Percentiles rank a stretch among this genome's conserved stretches.
These are phyloP conservation scores for Talaromyces sp. DNA, from an alignment of 2,329 filamentous ascomycete species.

Conservation along the genomic window DNA sequence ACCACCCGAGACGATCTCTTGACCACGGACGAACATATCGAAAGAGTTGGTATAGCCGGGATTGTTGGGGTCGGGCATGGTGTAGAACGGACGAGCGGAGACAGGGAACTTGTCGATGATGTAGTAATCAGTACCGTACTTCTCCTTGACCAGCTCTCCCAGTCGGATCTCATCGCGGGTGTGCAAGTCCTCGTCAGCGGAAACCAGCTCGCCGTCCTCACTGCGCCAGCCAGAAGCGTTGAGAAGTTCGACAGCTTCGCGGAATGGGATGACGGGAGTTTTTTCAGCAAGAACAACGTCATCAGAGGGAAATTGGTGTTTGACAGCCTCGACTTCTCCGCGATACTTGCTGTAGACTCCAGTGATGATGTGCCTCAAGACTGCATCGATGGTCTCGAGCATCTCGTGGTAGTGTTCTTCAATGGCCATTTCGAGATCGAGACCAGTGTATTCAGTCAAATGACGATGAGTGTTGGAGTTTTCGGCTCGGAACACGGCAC, in stretches of 20 bases:
- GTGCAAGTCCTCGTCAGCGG: conserved; percentile 73
- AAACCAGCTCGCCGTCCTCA: conserved; percentile 69
- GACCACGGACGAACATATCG: conserved; percentile 89
- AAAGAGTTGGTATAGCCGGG: conserved; percentile 81
- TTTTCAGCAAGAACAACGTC: conserved; percentile 84
- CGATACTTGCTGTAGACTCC: conserved; percentile 66
- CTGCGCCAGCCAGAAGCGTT: conserved; percentile 73
- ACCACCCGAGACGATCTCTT: conserved; percentile 88
- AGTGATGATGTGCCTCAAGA: conserved; percentile 75
- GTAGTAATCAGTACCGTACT: conserved; percentile 87
- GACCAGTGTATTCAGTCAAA: conserved; percentile 87
- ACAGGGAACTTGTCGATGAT: conserved; percentile 90
- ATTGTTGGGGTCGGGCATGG: conserved; percentile 75
- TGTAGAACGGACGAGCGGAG: conserved; percentile 83
- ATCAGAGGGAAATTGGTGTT: conserved; percentile 78
- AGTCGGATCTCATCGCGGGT: conserved; percentile 85
- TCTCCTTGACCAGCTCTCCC: conserved; percentile 78
- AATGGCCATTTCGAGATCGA: conserved; percentile 91
- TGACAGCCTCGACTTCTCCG: conserved; percentile 73
- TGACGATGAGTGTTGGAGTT: conserved; percentile 95
- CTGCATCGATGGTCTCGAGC: conserved; percentile 70
- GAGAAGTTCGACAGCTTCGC: conserved; percentile 74
- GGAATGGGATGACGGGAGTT: conserved; percentile 77
- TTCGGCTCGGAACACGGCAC: conserved; percentile 87
- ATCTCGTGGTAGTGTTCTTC: conserved; percentile 88